A percentile compares a stretch with the other conserved stretches of the same genome.
phyloP scores from a whole-genome alignment of 768 basidiomycete genomes.

The Suillus tomentosus region DNA sequence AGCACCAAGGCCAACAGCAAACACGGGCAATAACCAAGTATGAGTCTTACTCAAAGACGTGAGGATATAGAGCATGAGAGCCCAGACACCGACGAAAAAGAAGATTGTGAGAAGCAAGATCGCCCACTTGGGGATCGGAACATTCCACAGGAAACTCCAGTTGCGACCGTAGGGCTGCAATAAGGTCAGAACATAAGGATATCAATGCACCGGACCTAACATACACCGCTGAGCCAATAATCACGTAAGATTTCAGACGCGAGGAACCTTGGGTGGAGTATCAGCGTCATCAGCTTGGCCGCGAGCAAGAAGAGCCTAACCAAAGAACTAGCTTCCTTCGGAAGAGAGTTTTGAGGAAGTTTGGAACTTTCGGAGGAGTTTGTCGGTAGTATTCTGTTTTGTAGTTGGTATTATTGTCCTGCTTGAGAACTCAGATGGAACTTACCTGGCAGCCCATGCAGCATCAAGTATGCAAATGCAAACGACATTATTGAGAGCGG shows the following conservation, averaged over 20 bases:
- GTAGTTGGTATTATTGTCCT: constrained; percentile 14
- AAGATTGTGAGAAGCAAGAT: constrained; percentile 74
- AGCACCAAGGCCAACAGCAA: constrained; percentile 92
- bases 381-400: constrained; percentile 80
- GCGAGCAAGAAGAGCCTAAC: constrained; percentile 33
- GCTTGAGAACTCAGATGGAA: constrained; percentile 8
- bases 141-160: constrained; percentile 92
- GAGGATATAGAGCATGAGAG: constrained; percentile 66
- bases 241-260: constrained; percentile 90
- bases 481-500: constrained; percentile 77
- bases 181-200: constrained; percentile 16
- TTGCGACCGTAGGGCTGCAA: constrained; percentile 86
- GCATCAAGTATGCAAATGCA: constrained; percentile 79
- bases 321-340: constrained; percentile 89
- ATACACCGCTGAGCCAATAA: constrained; percentile 86
- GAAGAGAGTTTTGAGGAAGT: constrained; percentile 88
- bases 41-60: constrained; percentile 91
- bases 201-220: constrained; percentile 29
- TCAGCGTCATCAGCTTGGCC: background rate
- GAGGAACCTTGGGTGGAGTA: constrained; percentile 57
- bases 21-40: constrained; percentile 93
- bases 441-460: constrained; percentile 83
- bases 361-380: constrained; percentile 92
- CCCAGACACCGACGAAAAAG: constrained; percentile 93
- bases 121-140: constrained; percentile 79